phyloP scores from a whole-genome alignment of 805 yeast species.

The Ogataea ganodermae region DNA sequence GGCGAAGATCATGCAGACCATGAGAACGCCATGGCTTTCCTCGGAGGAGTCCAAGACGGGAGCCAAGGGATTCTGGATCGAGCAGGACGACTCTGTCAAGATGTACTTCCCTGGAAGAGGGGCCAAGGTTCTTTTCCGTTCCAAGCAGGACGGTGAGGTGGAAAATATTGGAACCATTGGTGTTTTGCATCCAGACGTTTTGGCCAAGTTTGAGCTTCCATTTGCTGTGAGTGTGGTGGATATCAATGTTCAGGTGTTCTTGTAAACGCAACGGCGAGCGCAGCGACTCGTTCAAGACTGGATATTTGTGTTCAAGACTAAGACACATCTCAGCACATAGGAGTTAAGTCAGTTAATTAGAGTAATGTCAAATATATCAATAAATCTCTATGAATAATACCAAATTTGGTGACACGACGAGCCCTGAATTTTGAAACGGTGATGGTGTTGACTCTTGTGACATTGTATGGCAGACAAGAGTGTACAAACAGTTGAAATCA shows the following conservation, averaged over 20 bases:
- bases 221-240: slow-evolving; percentile 92
- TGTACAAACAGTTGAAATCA: no score
- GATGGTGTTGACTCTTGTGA: no score
- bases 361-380: no score
- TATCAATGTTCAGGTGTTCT: slow-evolving; percentile 83
- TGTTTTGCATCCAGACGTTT: slow-evolving; percentile 93
- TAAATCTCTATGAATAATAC: no score
- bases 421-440: no score
- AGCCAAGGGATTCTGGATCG: slow-evolving; percentile 85
- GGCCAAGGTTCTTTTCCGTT: slow-evolving; percentile 79
- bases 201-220: slow-evolving; percentile 84
- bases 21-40: slow-evolving; percentile 79
- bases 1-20: slow-evolving; percentile 93
- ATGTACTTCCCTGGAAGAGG: slow-evolving; percentile 98
- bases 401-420: no score
- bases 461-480: no score
- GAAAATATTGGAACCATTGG: slow-evolving; percentile 81
- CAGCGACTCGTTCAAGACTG: not conserved
- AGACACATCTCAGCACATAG: no score
- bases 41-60: slow-evolving; percentile 48
- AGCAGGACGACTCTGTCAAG: slow-evolving; percentile 62
- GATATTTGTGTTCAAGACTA: no score
- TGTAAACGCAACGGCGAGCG: slow-evolving; percentile 39
- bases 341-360: no score
- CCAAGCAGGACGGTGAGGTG: slow-evolving; percentile 56